Percentiles rank a stretch among this genome's conserved stretches.
These are phyloP conservation scores for Penicillium griseofulvum DNA, from an alignment of 2,329 filamentous ascomycete species.

Conservation along the genomic window DNA sequence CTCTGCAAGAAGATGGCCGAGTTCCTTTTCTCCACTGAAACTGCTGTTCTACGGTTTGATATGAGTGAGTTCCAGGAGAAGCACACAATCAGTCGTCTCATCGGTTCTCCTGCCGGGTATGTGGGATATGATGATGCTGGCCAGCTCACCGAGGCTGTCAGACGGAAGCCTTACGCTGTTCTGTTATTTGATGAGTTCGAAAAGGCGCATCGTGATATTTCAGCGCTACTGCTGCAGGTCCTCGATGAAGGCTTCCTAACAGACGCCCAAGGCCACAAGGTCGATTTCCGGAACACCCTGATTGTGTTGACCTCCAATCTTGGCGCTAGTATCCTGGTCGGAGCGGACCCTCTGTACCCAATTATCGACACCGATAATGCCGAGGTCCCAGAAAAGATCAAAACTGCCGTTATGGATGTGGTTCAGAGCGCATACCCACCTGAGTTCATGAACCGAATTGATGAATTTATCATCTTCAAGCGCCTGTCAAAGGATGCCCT, in stretches of 20 bases:
- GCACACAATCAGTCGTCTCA: constrained; percentile 88
- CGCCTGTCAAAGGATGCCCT: constrained; percentile 74
- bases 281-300: constrained; percentile 94
- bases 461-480: constrained; percentile 96
- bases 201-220: constrained; percentile 94
- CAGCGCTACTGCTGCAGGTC: constrained; percentile 84
- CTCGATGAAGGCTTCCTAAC: constrained; percentile 95
- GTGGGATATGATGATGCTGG: constrained; percentile 96
- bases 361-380: constrained; percentile 63
- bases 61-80: constrained; percentile 99
- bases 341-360: constrained; percentile 63
- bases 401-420: constrained; percentile 81
- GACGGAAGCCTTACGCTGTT: constrained; percentile 92
- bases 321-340: constrained; percentile 85
- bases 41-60: constrained; percentile 88
- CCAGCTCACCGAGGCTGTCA: constrained; percentile 90
- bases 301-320: constrained; percentile 96
- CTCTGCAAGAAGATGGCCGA: constrained; percentile 92
- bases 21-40: constrained; percentile 90
- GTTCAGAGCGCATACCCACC: constrained; percentile 74
- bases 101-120: constrained; percentile 90
- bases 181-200: constrained; percentile 97
- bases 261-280: constrained; percentile 91
- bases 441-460: constrained; percentile 94
- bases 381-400: constrained; percentile 70